These are phyloP conservation scores for Fraxinus quadrangulata DNA, from an alignment of 257 asterid species.

Conservation along the genomic window DNA sequence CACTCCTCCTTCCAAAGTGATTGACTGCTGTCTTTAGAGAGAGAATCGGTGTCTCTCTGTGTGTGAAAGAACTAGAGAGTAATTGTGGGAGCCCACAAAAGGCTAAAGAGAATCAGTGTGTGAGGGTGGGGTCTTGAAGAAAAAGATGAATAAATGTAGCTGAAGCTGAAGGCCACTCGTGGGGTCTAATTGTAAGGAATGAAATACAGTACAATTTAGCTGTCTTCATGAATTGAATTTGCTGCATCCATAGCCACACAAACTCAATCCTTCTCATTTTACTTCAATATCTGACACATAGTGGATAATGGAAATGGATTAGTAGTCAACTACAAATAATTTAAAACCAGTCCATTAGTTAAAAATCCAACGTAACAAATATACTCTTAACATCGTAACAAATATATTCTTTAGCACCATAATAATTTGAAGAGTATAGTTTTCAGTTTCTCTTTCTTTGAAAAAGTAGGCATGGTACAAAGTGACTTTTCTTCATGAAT, in stretches of 20 bases:
- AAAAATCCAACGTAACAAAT: too few relatives aligned
- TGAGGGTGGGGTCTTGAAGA: conserved; percentile 45
- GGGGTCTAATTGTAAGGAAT: conserved; percentile 53
- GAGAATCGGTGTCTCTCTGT: neutral
- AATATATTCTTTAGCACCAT: too few relatives aligned
- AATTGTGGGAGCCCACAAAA: conserved; percentile 40
- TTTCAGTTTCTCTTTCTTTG: too few relatives aligned
- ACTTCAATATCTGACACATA: conserved; percentile 14
- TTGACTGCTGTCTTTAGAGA: conserved; percentile 72
- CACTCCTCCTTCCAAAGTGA: conserved; percentile 39
- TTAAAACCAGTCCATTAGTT: neutral
- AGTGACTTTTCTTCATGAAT: too few relatives aligned
- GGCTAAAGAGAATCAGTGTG: conserved; percentile 33
- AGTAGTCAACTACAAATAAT: neutral
- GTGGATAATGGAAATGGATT: conserved; percentile 21
- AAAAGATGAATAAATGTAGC: conserved; percentile 35
- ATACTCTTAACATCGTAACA: too few relatives aligned
- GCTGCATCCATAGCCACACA: conserved; percentile 1
- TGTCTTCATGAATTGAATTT: conserved; percentile 19
- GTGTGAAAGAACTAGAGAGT: conserved; percentile 20
- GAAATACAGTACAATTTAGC: conserved; percentile 38
- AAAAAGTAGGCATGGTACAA: too few relatives aligned
- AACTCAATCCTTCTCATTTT: neutral
- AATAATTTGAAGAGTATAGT: too few relatives aligned
- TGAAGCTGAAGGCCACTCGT: conserved; percentile 56